phyloP scores from a whole-genome alignment of 345 rosid species.

The Aethionema arabicum region DNA sequence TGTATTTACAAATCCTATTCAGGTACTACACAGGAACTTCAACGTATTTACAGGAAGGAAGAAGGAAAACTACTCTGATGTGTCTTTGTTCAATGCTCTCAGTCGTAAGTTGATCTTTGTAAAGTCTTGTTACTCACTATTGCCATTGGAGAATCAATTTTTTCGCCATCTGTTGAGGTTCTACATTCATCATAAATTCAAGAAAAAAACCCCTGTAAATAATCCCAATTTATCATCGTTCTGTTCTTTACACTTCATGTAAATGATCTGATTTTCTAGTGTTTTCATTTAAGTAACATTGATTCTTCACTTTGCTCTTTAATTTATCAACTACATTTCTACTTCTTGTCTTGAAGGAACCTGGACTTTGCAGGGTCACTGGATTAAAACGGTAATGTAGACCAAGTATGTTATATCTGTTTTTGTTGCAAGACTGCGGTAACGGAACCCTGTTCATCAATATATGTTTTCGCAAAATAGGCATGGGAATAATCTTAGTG shows the following conservation, averaged over 20 bases:
- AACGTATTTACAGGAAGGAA: constrained; percentile 71
- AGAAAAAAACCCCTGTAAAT: constrained; percentile 14
- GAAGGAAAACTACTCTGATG: constrained; percentile 44
- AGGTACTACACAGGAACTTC: constrained; percentile 75
- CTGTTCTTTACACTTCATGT: not conserved
- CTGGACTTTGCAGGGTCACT: not conserved
- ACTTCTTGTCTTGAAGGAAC: not conserved
- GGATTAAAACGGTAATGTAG: too few species aligned
- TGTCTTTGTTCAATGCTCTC: constrained; percentile 12
- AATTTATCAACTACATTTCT: not conserved
- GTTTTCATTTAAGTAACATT: not conserved
- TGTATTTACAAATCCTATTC: constrained; percentile 53
- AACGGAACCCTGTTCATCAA: not conserved
- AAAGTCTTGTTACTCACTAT: constrained; percentile 24
- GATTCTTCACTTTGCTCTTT: constrained; percentile 1
- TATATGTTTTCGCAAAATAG: not conserved
- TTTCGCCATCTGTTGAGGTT: not conserved
- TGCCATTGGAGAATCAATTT: constrained; percentile 9
- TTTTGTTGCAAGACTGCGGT: not conserved
- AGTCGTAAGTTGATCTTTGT: constrained; percentile 30
- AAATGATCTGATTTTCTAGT: not conserved
- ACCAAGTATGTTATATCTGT: not conserved
- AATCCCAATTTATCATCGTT: not conserved
- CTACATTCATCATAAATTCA: not conserved
- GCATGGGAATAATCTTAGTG: not conserved